Evolutionary conservation across 2,329 filamentous ascomycete genomes (phyloP).

Genomic region (Neofusicoccum parvum): DNA sequence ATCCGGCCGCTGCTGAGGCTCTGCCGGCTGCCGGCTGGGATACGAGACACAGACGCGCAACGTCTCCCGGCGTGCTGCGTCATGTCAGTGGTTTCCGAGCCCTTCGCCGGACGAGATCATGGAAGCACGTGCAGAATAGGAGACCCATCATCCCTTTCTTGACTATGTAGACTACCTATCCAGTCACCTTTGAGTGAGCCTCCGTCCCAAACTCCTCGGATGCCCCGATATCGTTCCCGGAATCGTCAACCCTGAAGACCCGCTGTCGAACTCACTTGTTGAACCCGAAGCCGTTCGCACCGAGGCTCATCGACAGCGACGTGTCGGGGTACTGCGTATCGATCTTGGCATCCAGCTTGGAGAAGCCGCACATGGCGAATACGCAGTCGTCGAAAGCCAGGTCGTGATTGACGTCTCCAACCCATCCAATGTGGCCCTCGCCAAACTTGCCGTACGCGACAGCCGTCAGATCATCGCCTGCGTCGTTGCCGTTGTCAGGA

Average conservation of each 20-base stretch:
- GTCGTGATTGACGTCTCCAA: neutral
- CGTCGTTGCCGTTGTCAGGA: neutral
- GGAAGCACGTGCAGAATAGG: no score
- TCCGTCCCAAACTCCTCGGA: no score
- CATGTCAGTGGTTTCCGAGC: neutral
- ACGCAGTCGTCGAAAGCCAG: neutral
- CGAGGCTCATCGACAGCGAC: neutral
- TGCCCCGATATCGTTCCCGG: no score
- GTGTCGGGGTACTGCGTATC: neutral
- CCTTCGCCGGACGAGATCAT: no score
- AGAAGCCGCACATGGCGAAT: constrained; percentile 5
- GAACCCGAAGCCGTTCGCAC: neutral
- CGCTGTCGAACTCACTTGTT: neutral
- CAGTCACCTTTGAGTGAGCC: no score
- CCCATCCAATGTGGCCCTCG: neutral
- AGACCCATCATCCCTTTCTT: no score
- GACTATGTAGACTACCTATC: no score
- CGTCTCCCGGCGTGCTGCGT: neutral
- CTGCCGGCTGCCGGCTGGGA: neutral
- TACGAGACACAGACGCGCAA: neutral
- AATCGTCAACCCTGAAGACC: no score
- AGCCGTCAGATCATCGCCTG: neutral
- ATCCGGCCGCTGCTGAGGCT: neutral
- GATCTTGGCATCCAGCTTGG: neutral
- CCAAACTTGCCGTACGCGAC: neutral